These are phyloP conservation scores for Pyricularia sp. DNA, from an alignment of 2,329 filamentous ascomycete species.

Conservation along the genomic window DNA sequence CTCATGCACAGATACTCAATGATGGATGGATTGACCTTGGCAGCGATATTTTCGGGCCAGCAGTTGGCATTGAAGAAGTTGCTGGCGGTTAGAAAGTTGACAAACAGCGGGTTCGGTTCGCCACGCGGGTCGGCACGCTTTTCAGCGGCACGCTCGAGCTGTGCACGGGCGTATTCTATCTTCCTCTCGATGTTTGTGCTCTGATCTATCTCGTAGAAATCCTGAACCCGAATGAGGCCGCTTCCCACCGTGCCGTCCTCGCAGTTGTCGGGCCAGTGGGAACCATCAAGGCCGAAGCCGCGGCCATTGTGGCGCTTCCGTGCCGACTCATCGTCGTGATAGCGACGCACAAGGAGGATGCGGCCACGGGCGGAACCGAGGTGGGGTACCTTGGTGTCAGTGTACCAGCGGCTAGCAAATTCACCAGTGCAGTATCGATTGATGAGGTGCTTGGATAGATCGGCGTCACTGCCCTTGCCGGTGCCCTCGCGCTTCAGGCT, in stretches of 20 bases:
- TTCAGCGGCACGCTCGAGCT: constrained; percentile 64
- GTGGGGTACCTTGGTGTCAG: constrained; percentile 63
- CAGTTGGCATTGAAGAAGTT: constrained; percentile 91
- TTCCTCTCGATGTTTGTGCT: constrained; percentile 71
- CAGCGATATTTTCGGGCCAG: constrained; percentile 90
- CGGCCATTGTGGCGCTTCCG: constrained; percentile 37
- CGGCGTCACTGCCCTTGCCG: constrained; percentile 68
- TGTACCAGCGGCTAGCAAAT: constrained; percentile 57
- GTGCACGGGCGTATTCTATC: constrained; percentile 61
- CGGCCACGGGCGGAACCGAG: constrained; percentile 74
- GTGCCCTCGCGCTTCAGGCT: constrained; percentile 87
- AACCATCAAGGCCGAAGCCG: constrained; percentile 52
- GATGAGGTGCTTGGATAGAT: constrained; percentile 65
- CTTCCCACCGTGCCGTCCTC: constrained; percentile 61
- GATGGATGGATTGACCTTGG: constrained; percentile 72
- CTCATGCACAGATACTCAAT: constrained; percentile 51
- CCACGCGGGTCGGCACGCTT: constrained; percentile 34
- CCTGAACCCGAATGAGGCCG: constrained; percentile 76
- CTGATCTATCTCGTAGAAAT: constrained; percentile 84
- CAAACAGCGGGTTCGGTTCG: constrained; percentile 54
- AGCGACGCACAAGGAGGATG: constrained; percentile 77
- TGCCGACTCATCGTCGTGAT: constrained; percentile 51
- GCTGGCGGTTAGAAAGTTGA: constrained; percentile 86
- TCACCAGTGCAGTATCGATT: constrained; percentile 57
- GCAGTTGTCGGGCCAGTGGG: constrained; percentile 80